A percentile compares a stretch with the other conserved stretches of the same genome.
Evolutionary conservation across 495 filamentous ascomycete genomes (phyloP).

Genomic region (Cudoniella acicularis): DNA sequence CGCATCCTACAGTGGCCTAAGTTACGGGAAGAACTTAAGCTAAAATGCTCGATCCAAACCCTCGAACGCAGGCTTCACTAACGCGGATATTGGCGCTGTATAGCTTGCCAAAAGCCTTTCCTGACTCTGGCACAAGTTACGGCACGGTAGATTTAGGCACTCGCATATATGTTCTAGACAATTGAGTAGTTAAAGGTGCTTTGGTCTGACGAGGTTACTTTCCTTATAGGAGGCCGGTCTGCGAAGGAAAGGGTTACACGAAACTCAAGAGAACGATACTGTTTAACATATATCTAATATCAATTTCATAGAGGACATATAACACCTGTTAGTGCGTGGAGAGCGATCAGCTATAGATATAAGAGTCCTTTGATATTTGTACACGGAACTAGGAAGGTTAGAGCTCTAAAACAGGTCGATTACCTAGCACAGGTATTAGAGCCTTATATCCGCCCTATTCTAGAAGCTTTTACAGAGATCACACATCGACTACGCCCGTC

Average conservation of each 20-base stretch:
- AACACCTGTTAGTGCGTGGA: background rate
- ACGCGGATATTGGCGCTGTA: background rate
- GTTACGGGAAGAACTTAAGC: background rate
- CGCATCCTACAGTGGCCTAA: background rate
- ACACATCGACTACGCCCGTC: no score
- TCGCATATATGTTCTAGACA: background rate
- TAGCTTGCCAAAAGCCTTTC: slow-evolving; percentile 3
- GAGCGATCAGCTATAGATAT: slow-evolving; percentile 4
- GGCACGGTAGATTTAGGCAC: background rate
- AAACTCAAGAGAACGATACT: background rate
- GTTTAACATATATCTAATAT: background rate
- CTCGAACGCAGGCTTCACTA: background rate
- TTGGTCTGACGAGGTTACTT: slow-evolving; percentile 3
- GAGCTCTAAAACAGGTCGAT: no score
- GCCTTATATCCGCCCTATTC: no score
- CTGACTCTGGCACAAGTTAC: slow-evolving; percentile 1
- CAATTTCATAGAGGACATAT: slow-evolving; percentile 3
- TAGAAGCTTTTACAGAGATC: no score
- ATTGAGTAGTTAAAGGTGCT: background rate
- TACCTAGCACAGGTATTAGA: no score
- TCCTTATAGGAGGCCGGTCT: background rate
- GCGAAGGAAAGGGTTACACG: background rate
- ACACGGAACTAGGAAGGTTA: no score
- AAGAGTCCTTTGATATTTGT: background rate
- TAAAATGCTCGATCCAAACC: background rate